Evolutionary conservation across 2,329 filamentous ascomycete genomes (phyloP).

Genomic region (Lecanicillium sp.): DNA sequence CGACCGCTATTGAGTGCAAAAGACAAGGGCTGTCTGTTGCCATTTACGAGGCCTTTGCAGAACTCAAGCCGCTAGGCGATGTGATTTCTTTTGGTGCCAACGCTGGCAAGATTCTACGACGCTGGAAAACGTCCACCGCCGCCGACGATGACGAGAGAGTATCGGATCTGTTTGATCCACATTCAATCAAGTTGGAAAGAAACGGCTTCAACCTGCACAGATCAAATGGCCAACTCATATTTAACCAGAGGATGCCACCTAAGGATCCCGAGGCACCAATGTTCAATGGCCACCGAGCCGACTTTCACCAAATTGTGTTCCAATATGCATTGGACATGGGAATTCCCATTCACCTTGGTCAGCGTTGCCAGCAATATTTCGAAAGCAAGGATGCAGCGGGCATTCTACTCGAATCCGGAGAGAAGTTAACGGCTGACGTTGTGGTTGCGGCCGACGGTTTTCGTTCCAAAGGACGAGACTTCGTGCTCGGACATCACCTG

Average conservation of each 20-base stretch:
- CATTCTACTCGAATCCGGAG: background rate
- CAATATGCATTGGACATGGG: background rate
- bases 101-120: background rate
- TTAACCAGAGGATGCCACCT: too few species aligned
- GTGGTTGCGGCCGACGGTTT: background rate
- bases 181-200: too few species aligned
- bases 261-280: too few species aligned
- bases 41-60: background rate
- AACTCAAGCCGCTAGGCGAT: background rate
- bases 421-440: background rate
- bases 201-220: too few species aligned
- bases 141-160: too few species aligned
- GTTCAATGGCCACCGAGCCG: background rate
- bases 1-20: background rate
- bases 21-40: too few species aligned
- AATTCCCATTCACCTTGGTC: background rate
- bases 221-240: too few species aligned
- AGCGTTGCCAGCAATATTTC: background rate
- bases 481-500: background rate
- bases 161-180: too few species aligned
- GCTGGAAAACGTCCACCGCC: too few species aligned
- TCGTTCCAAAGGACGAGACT: background rate
- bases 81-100: background rate
- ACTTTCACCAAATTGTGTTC: background rate
- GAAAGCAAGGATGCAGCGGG: background rate